Evolutionary conservation across 108 stramenopile genomes (phyloP).

Genomic region (Aurantiochytrium sp.): DNA sequence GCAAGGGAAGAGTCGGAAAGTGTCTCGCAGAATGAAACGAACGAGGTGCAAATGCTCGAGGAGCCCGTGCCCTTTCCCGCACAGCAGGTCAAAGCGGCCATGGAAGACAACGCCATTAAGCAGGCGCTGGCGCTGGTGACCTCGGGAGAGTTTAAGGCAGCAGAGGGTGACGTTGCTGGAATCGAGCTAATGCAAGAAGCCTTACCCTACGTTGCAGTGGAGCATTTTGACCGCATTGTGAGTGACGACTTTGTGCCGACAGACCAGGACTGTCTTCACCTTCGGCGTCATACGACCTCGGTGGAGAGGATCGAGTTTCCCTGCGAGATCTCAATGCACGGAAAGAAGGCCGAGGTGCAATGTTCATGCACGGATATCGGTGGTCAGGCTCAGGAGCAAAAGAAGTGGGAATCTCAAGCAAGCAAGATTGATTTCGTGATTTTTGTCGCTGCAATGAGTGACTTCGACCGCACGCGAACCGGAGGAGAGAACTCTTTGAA

Average conservation of each 20-base stretch:
- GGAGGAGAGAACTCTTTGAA: neutral
- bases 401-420: neutral
- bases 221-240: neutral
- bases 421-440: neutral
- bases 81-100: neutral
- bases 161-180: neutral
- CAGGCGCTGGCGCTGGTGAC: neutral
- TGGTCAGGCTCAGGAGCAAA: neutral
- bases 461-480: neutral
- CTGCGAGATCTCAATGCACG: neutral
- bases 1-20: neutral
- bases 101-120: neutral
- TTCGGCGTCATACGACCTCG: neutral
- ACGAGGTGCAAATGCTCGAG: neutral
- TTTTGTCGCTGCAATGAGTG: neutral
- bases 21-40: neutral
- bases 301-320: neutral
- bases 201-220: neutral
- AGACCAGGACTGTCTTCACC: neutral
- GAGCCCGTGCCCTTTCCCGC: neutral
- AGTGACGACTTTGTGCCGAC: neutral
- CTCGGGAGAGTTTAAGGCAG: neutral
- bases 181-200: neutral
- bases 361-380: slow-evolving; percentile 11
- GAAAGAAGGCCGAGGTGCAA: neutral